These are phyloP conservation scores for Crithidia bombi DNA, from an alignment of 208 protist species.

Conservation along the genomic window DNA sequence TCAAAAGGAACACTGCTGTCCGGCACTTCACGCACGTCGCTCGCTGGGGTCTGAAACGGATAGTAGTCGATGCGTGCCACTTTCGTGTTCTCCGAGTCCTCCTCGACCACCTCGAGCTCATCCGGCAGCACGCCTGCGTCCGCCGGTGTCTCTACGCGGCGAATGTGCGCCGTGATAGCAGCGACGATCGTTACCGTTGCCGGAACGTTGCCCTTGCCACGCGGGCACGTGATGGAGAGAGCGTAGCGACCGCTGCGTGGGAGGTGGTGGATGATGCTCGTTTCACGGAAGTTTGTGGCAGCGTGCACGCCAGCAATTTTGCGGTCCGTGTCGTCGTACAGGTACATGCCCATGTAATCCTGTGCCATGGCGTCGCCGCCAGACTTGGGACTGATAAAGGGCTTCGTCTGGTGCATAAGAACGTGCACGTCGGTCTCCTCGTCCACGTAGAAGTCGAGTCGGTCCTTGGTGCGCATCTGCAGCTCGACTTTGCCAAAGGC, in stretches of 20 bases:
- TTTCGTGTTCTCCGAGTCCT: conserved; percentile 67
- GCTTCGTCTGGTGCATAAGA: conserved; percentile 71
- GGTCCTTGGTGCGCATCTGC: conserved; percentile 52
- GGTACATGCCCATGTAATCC: conserved; percentile 84
- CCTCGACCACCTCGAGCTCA: conserved; percentile 53
- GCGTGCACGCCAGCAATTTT: conserved; percentile 70
- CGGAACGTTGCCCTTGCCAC: conserved; percentile 53
- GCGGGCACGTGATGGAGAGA: conserved; percentile 71
- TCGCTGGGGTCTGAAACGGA: conserved; percentile 38
- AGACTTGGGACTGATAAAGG: conserved; percentile 40
- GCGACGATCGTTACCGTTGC: conserved; percentile 55
- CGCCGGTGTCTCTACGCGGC: conserved; percentile 65
- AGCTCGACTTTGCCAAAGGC: conserved; percentile 50
- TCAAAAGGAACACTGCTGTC: conserved; percentile 66
- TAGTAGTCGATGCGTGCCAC: conserved; percentile 60
- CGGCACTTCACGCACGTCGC: conserved; percentile 41
- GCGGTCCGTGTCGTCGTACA: conserved; percentile 75
- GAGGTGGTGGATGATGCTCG: conserved; percentile 69
- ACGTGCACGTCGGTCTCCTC: conserved; percentile 69
- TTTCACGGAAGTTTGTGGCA: conserved; percentile 86
- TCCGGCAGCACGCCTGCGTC: conserved; percentile 71
- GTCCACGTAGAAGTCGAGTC: conserved; percentile 85
- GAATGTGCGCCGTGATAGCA: conserved; percentile 44
- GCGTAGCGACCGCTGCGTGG: conserved; percentile 68
- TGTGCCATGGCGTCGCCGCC: conserved; percentile 73